Evolutionary conservation across 192 early-diverging fungal genomes (phyloP).

Genomic region (Podila minutissima): DNA sequence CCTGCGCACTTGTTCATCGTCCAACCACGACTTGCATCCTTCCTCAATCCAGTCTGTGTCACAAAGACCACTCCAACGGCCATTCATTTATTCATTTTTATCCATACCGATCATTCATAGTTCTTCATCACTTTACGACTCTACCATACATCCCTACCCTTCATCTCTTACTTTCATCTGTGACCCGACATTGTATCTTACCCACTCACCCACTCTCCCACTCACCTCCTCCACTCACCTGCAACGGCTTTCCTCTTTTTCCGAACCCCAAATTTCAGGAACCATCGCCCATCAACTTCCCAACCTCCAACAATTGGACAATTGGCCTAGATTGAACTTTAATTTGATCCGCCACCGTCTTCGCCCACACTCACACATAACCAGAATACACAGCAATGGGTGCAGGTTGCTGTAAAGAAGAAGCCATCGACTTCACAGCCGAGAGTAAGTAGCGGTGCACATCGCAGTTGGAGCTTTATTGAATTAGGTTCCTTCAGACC

Average conservation of each 20-base stretch:
- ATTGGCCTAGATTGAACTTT: neutral
- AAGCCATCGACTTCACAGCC: conserved; percentile 73
- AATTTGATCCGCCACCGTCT: neutral
- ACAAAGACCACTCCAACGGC: no score
- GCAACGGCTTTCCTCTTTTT: neutral
- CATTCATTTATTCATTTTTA: no score
- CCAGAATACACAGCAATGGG: conserved; percentile 48
- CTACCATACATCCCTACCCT: no score
- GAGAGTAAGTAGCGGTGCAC: conserved; percentile 64
- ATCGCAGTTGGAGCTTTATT: neutral
- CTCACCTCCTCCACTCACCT: neutral
- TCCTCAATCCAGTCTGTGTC: no score
- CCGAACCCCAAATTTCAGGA: neutral
- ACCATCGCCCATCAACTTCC: neutral
- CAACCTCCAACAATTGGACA: neutral
- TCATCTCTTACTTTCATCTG: no score
- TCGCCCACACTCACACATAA: neutral
- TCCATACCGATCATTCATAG: no score
- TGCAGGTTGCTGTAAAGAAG: conserved; percentile 63
- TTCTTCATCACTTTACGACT: no score
- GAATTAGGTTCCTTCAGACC: neutral
- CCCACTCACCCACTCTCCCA: neutral
- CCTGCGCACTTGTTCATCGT: no score
- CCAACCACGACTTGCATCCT: no score
- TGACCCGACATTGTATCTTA: no score